phyloP scores from a whole-genome alignment of 2,329 filamentous ascomycete genomes.

The Fusarium dlaminii region DNA sequence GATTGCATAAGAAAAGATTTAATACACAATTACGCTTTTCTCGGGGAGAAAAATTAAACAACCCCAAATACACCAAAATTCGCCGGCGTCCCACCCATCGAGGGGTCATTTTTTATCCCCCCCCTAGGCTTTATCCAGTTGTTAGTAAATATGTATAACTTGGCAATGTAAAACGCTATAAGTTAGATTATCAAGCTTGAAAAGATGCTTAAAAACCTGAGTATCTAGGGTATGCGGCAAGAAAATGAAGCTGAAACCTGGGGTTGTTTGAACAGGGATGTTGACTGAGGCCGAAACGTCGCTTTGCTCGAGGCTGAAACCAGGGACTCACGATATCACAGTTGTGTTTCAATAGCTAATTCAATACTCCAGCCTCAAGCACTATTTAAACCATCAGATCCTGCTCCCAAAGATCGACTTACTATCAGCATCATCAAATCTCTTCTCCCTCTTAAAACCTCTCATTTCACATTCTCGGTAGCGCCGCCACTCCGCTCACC shows the following conservation, averaged over 20 bases:
- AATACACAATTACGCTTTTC: accelerated
- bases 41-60: too few species aligned
- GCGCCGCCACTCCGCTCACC: background rate
- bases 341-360: background rate
- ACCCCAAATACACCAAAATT: too few species aligned
- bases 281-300: background rate
- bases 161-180: background rate
- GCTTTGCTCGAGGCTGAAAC: background rate
- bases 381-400: accelerated
- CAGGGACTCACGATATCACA: background rate
- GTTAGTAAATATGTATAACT: accelerated
- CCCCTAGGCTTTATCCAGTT: too few species aligned
- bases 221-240: background rate
- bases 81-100: too few species aligned
- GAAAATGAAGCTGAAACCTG: background rate
- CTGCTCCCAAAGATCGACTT: accelerated
- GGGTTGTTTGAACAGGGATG: background rate
- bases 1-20: background rate
- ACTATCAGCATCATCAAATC: background rate
- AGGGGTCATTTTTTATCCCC: too few species aligned
- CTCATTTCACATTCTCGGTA: background rate
- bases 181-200: accelerated
- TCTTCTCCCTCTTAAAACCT: background rate
- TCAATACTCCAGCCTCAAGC: accelerated
- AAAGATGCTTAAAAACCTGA: accelerated